These are phyloP conservation scores for Priceomyces castillae DNA, from an alignment of 805 yeast genomes.

Conservation along the genomic window DNA sequence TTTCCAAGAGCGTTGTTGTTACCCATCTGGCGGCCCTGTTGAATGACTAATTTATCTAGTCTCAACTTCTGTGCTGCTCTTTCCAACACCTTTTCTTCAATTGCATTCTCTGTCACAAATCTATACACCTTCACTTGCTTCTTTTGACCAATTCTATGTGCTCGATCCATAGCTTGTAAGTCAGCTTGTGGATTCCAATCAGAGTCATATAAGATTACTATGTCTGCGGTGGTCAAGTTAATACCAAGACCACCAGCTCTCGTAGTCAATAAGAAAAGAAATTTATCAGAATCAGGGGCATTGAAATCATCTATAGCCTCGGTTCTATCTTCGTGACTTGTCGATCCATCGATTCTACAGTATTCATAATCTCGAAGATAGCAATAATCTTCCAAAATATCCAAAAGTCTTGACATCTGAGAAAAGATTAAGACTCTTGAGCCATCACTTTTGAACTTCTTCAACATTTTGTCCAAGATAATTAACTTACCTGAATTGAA, in stretches of 20 bases:
- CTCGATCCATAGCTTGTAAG: slow-evolving; percentile 97
- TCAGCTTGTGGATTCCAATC: slow-evolving; percentile 99
- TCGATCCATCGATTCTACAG: slow-evolving; percentile 91
- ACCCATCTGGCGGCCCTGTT: slow-evolving; percentile 70
- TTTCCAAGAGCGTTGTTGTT: slow-evolving; percentile 51
- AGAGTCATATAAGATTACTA: slow-evolving; percentile 83
- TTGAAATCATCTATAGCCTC: slow-evolving; percentile 92
- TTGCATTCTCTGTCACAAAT: slow-evolving; percentile 92
- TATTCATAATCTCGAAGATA: slow-evolving; percentile 78
- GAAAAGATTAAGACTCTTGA: slow-evolving; percentile 89
- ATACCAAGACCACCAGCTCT: slow-evolving; percentile 98
- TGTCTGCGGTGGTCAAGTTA: slow-evolving; percentile 87
- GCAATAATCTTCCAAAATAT: slow-evolving; percentile 91
- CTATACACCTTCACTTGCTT: slow-evolving; percentile 92
- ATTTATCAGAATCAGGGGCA: slow-evolving; percentile 75
- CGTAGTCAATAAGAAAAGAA: slow-evolving; percentile 82
- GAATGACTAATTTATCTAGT: slow-evolving; percentile 91
- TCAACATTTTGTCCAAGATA: slow-evolving; percentile 77
- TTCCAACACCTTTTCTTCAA: slow-evolving; percentile 93
- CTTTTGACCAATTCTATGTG: slow-evolving; percentile 95
- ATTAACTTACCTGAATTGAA: slow-evolving; percentile 88
- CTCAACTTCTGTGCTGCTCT: slow-evolving; percentile 93
- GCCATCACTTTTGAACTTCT: slow-evolving; percentile 69
- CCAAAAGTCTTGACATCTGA: slow-evolving; percentile 89
- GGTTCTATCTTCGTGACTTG: slow-evolving; percentile 89